Base-by-base conservation (phyloP, 2,329 filamentous ascomycete species). In the Spiromastix sp. region DNA sequence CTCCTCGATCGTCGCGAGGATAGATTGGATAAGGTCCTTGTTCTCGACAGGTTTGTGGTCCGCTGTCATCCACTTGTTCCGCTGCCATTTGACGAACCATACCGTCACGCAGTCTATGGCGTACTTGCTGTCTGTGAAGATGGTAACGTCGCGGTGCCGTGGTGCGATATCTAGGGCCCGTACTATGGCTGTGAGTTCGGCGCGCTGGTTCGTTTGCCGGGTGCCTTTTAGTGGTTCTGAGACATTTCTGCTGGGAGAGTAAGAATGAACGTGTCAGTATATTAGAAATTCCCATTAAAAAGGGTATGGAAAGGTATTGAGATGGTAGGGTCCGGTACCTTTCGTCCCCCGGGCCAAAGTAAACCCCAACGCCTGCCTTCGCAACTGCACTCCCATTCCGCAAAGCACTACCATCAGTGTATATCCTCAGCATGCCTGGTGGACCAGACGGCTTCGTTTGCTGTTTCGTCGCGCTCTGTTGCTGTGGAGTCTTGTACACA, bases 191-290 rank as follows among this genome's bases (percentile, higher is more conserved):
- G 83, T 87, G 39, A 98, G 68, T 63, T 98, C 91, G n/a, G 89
- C 91, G 3, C 91, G 82, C 57, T 96, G 85, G 55, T 98, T 98
- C 1, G 91, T 96, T 60, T 96, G 91, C 7, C 70, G 68, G 11
- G 71, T 66, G 33, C 85, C 85, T 34, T 69, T 61, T 2, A 95
- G 72, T 3, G 78, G 76, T 59, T 93, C 86, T 9, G 83, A 84
- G 16, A 93, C 61, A 49, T 82, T 82, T 46, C 75, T 78, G 49
- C 57, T 54, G 34, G 30, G 26, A 30, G 12, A 48, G 42, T 42
- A 35, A 34, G 42, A 39, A 29, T 54, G 24, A 11, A 30, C 12
- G 19, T 35, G 41, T 57, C 34, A 55, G 51, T 50, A 39, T 37
- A 41, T 12, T 22, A 21, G 13, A 11, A 11, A 10, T 12, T 11